Base-by-base conservation (phyloP, 371 early-diverging fungal genomes). In the Mortierella sp. region DNA sequence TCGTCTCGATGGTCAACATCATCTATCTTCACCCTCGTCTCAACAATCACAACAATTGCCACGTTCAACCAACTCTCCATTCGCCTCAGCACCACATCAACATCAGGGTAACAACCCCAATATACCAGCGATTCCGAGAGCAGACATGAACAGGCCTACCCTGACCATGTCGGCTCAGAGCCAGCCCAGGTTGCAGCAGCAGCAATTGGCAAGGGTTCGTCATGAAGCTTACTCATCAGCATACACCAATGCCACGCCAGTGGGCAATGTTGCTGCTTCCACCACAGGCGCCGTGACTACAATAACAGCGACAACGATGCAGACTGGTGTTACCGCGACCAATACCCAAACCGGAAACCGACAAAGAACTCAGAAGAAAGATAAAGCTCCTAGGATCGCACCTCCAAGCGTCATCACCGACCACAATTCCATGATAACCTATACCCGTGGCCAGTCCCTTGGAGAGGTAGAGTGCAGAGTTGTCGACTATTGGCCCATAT, bases 361-460 rank as follows among this genome's bases (percentile, higher is more conserved):
- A 72, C 55, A 77, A 72, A 37, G 68, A 62, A 23, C 65, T 21
- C 72, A 72, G 18, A 68, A 64, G 47, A 77, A 77, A 46, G 79
- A 77, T 57, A 77, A 77, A 23, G 61, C 68, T 2, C 72, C 79
- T 44, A 44, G 66, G 21, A 30, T 68, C 25, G 69, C 72, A 0
- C 79, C 79, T 16, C 79, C 79, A n/a, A 64, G 72, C 5, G 25
- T 28, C 44, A 77, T 77, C 29, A 19, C 43, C 14, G 72, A 72
- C 29, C 62, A 47, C 60, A 65, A 43, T 18, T 47, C 43, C 14
- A 44, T 57, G 25, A 60, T 57, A 16, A 55, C 56, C 6, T 75
- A 75, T 58, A 60, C 56, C 55, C 79, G 79, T 11, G 79, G 79
- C 15, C 63, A 61, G 5, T 25, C 62, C 19, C 62, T 77, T 15